Evolutionary conservation across 2,329 filamentous ascomycete species (phyloP), one percentile per base, ranked within the genome.

Genomic region (Paraphaeosphaeria sporulosa): DNA sequence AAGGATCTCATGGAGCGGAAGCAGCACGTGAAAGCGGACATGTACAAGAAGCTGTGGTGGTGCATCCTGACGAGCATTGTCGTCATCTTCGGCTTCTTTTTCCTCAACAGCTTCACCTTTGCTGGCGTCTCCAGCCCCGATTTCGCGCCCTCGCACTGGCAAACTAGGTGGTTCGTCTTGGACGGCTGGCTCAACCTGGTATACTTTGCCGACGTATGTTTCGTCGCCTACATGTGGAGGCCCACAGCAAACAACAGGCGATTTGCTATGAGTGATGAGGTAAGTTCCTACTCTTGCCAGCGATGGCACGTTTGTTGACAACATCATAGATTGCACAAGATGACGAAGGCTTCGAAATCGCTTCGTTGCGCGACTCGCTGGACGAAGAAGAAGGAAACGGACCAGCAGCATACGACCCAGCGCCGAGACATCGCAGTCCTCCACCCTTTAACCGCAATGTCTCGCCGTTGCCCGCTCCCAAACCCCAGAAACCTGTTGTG

Each of bases 11-110:
- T 91, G 57, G 92, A 97, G 72, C 90, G 95, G 66, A 97, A 97
- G 80, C 95, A 99, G 80, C 90, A 91, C 70, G 90, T 90, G 70
- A 99, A 99, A 77, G 93, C 94, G 50, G 80, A 87, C 79, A 99
- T 99, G 96, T 99, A 98, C 81, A 94, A 91, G 81, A 96, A 96
- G 78, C 87, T 99, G 15, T 99, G 96, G 94, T 99, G 94, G 94
- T 94, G 93, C 77, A 97, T 99, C 61, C 84, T 99, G 48, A 84
- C 87, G 64, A 96, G 91, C 76, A 96, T 99, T 75, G 82, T 98
- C 51, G 92, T 98, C 69, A 97, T 98, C 69, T 99, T 99, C 71
- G 93, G 86, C 59, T 99, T 99, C 83, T 97, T 99, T 84, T 98
- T 99, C 83, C 89, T 98, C 83, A 98, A 97, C 83, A 96, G 92